These are phyloP conservation scores for Penicillium samsonianum DNA, from an alignment of 495 filamentous ascomycete genomes.

Conservation along the genomic window DNA sequence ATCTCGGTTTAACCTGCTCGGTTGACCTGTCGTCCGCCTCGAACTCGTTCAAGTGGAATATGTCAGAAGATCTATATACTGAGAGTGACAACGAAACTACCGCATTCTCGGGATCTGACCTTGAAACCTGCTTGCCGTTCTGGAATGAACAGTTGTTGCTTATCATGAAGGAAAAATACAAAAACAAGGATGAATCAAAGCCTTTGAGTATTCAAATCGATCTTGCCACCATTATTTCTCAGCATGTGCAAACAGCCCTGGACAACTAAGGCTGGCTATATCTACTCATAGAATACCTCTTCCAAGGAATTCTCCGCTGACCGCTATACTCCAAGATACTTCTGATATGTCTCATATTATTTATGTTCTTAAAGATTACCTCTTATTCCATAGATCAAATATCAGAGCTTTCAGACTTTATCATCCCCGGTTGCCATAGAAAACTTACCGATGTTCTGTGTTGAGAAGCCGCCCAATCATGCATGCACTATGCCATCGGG, in stretches of 20 bases:
- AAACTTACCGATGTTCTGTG: neutral
- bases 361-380: neutral
- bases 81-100: neutral
- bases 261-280: neutral
- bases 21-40: constrained; percentile 14
- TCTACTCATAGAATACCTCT: neutral
- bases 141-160: constrained; percentile 19
- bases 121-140: constrained; percentile 8
- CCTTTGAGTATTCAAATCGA: constrained; percentile 4
- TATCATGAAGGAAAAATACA: constrained; percentile 16
- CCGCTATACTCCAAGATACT: neutral
- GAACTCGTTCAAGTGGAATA: constrained; percentile 3
- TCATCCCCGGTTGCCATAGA: neutral
- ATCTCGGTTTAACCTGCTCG: constrained; percentile 20
- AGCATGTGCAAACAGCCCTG: neutral
- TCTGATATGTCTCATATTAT: neutral
- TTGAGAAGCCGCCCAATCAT: no score
- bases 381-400: neutral
- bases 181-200: neutral
- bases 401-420: neutral
- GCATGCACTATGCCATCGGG: no score
- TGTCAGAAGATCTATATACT: constrained; percentile 25
- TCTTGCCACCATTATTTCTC: constrained; percentile 8
- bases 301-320: neutral
- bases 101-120: constrained; percentile 4